A percentile compares a stretch with the other conserved stretches of the same genome.
Evolutionary conservation across 331 rosid genomes (phyloP).

Genomic region (Pyrus hybrid): DNA sequence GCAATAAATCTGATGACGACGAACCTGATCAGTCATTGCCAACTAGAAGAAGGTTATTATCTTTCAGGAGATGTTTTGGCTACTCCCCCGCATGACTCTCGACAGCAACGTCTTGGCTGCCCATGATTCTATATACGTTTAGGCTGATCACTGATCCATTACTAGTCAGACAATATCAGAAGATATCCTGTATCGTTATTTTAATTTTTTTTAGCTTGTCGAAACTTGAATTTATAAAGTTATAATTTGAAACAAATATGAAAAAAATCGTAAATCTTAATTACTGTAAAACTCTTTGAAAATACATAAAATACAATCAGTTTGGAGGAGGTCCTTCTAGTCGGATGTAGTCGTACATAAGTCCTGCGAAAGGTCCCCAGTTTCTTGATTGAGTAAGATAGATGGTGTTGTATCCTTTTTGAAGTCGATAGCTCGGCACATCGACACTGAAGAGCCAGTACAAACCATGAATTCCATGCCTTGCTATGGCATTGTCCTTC

Average conservation of each 20-base stretch:
- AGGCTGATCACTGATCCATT: not conserved
- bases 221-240: too few relatives aligned
- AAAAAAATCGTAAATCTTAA: too few relatives aligned
- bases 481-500: slow-evolving; percentile 64
- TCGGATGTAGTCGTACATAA: slow-evolving; percentile 87
- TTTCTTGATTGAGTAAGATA: slow-evolving; percentile 50
- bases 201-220: too few relatives aligned
- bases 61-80: slow-evolving; percentile 42
- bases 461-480: slow-evolving; percentile 88
- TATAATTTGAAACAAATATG: too few relatives aligned
- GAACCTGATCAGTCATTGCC: not conserved
- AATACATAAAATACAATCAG: not conserved
- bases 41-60: not conserved
- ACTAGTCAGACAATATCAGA: too few relatives aligned
- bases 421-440: slow-evolving; percentile 23
- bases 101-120: not conserved
- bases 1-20: not conserved
- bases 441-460: slow-evolving; percentile 46
- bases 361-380: slow-evolving; percentile 43
- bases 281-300: too few relatives aligned
- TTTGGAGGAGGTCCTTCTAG: slow-evolving; percentile 50
- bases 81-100: not conserved
- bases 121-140: not conserved
- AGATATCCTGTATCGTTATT: too few relatives aligned
- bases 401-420: slow-evolving; percentile 44